Percentiles rank a stretch among this genome's conserved stretches.
phyloP scores from a whole-genome alignment of 495 filamentous ascomycete genomes.

The Geoglossum glabrum region DNA sequence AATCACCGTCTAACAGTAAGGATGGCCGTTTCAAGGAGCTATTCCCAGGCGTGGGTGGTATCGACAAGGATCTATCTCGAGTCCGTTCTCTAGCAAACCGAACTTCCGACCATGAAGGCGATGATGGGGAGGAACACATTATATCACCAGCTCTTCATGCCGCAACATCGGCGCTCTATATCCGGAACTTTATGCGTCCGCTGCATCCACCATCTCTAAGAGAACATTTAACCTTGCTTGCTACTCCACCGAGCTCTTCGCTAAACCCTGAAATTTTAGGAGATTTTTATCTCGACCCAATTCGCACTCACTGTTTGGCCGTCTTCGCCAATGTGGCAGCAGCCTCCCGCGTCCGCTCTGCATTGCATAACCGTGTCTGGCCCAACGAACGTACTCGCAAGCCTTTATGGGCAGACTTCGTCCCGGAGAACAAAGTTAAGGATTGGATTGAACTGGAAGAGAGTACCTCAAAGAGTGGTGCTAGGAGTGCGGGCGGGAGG shows the following conservation, averaged over 20 bases:
- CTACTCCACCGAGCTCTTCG: slow-evolving; percentile 31
- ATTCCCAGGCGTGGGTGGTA: background rate
- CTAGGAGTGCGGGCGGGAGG: slow-evolving; percentile 26
- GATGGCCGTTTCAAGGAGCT: slow-evolving; percentile 5
- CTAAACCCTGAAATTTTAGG: slow-evolving; percentile 33
- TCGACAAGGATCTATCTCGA: background rate
- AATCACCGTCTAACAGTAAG: background rate
- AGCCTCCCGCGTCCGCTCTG: slow-evolving; percentile 58
- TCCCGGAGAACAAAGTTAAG: slow-evolving; percentile 51
- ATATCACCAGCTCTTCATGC: slow-evolving; percentile 50
- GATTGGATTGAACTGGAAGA: slow-evolving; percentile 61
- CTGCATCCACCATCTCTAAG: slow-evolving; percentile 43
- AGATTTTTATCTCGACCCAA: slow-evolving; percentile 59
- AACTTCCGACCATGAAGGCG: slow-evolving; percentile 34
- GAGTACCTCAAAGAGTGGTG: slow-evolving; percentile 11
- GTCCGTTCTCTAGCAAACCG: background rate
- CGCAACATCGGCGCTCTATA: slow-evolving; percentile 73
- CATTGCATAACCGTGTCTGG: slow-evolving; percentile 62
- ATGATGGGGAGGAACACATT: slow-evolving; percentile 33
- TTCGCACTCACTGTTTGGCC: slow-evolving; percentile 76
- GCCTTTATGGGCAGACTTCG: slow-evolving; percentile 73
- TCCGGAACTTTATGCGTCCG: slow-evolving; percentile 78
- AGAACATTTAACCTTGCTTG: slow-evolving; percentile 46
- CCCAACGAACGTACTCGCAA: slow-evolving; percentile 74
- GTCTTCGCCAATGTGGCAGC: slow-evolving; percentile 43